phyloP scores from a whole-genome alignment of 306 rosid species.

The Quercus bicolor region DNA sequence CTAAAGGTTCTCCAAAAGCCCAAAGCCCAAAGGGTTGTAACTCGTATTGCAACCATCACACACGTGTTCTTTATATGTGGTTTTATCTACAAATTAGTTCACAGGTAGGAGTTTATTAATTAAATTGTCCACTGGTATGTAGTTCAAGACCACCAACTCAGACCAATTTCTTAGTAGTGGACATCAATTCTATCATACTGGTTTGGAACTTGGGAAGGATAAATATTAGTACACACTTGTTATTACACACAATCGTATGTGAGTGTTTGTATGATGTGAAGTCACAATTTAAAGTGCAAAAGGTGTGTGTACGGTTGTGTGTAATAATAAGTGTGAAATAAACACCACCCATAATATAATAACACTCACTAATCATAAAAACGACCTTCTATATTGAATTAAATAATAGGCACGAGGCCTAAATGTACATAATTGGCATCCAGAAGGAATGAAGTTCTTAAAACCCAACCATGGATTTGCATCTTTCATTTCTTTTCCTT shows the following conservation, averaged over 20 bases:
- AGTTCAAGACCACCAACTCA: neutral
- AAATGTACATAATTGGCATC: slow-evolving; percentile 2
- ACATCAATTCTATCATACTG: neutral
- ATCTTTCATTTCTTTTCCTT: neutral
- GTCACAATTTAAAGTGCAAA: too few relatives aligned
- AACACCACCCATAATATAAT: neutral
- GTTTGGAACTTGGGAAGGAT: neutral
- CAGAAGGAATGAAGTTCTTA: neutral
- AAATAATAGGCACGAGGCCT: neutral
- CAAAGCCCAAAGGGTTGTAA: too few relatives aligned
- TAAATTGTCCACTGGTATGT: neutral
- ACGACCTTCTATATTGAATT: neutral
- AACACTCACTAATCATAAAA: neutral
- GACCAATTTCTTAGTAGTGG: neutral
- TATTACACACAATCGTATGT: too few relatives aligned
- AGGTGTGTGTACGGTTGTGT: too few relatives aligned
- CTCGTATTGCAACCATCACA: too few relatives aligned
- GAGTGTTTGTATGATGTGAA: too few relatives aligned
- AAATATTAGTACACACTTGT: too few relatives aligned
- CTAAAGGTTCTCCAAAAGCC: neutral
- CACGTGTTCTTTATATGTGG: too few relatives aligned
- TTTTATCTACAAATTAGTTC: neutral
- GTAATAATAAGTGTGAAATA: too few relatives aligned
- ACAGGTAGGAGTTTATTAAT: neutral
- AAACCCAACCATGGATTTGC: neutral